A percentile compares a stretch with the other conserved stretches of the same genome.
These are phyloP conservation scores for Cichorium intybus DNA, from an alignment of 140 eudicot genomes.

Conservation along the genomic window DNA sequence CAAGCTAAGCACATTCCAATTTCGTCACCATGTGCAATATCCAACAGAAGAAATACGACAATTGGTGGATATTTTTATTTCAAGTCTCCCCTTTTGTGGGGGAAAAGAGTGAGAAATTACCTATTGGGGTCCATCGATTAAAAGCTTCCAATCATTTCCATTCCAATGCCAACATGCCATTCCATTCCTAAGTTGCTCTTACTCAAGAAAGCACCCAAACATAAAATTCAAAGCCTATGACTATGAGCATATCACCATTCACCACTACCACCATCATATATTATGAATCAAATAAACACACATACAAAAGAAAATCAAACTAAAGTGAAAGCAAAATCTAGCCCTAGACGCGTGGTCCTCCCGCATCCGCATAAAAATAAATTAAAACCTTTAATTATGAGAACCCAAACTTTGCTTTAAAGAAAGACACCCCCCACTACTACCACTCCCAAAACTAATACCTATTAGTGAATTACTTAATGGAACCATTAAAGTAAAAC, in stretches of 20 bases:
- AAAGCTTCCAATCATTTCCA: slow-evolving; percentile 32
- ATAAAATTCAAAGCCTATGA: slow-evolving; percentile 14
- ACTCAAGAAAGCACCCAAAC: slow-evolving; percentile 43
- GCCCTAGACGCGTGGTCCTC: slow-evolving; percentile 49
- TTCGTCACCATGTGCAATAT: background rate
- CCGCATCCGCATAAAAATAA: slow-evolving; percentile 35
- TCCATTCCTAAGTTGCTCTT: slow-evolving; percentile 21
- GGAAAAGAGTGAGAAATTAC: slow-evolving; percentile 7
- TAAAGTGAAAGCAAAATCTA: slow-evolving; percentile 24
- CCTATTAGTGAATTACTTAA: slow-evolving; percentile 34
- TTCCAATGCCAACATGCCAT: slow-evolving; percentile 17
- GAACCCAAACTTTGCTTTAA: slow-evolving; percentile 28
- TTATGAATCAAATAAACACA: slow-evolving; percentile 23
- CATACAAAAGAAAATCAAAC: slow-evolving; percentile 6
- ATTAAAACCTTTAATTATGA: slow-evolving; percentile 25
- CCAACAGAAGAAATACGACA: background rate
- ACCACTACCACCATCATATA: background rate
- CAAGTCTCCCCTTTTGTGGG: slow-evolving; percentile 13
- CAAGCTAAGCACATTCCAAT: slow-evolving; percentile 17
- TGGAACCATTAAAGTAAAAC: slow-evolving; percentile 26
- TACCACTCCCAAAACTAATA: slow-evolving; percentile 30
- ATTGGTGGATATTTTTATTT: background rate
- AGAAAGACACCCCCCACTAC: slow-evolving; percentile 38
- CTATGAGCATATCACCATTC: slow-evolving; percentile 9
- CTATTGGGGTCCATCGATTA: slow-evolving; percentile 21